Evolutionary conservation across 176 grass and related monocot genomes (phyloP), one percentile per base, ranked within the genome.

Genomic region (Triticum urartu): DNA sequence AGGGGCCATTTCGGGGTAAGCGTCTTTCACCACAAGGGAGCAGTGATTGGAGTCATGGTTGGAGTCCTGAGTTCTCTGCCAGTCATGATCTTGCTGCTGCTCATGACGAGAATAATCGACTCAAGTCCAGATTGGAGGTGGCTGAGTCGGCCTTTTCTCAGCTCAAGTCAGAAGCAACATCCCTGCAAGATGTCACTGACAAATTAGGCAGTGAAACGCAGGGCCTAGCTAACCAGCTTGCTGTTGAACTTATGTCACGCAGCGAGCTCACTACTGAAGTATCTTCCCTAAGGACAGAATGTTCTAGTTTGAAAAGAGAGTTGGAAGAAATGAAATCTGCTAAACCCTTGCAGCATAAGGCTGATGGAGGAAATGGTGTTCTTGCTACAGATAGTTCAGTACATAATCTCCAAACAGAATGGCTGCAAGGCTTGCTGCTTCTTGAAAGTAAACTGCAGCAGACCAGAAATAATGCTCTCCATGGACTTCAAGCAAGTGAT

Each of bases 391-490:
- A 88, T 43, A 24, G 54, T 73, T 82, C 86, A 64, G 30, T 80
- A 42, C 88, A 83, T 87, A 72, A 85, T 88, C 79, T 87, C 60
- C 84, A 85, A 86, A 84, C 45, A n/a, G 79, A 91, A 91, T 95
- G 94, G 88, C 39, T 94, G 59, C 88, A 97, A 59, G 90, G 83
- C 63, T 81, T 98, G 82, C 68, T 94, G 13, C 90, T 94, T 75
- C 83, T 94, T 69, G 94, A 98, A 88, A 87, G 81, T 78, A 98
- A 98, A 82, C 86, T 98, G 26, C 97, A 89, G 74, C 93, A 98
- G 84, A 94, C 94, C 66, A 89, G 89, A 89, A 95, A 94, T 48
- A 98, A 94, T 86, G 87, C 94, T 81, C 90, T 88, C 32, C 84
- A 91, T 70, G 92, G 93, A 84, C 86, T 93, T 75, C 86, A 87